These are phyloP conservation scores for Didymella segeticola DNA, from an alignment of 2,329 filamentous ascomycete genomes.

Conservation along the genomic window DNA sequence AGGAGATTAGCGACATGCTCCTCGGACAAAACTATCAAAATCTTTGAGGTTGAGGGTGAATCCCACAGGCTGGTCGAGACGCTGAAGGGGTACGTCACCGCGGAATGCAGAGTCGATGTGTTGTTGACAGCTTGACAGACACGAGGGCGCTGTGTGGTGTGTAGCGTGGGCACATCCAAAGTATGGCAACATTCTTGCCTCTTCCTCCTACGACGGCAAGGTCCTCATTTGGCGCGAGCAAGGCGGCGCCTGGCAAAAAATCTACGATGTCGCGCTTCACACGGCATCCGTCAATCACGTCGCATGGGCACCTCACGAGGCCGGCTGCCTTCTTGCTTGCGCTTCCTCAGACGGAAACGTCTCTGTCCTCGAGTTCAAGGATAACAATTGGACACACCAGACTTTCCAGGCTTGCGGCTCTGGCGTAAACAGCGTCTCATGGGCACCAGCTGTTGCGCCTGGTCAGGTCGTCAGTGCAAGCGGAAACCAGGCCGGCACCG, in stretches of 20 bases:
- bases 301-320: conserved; percentile 96
- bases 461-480: conserved; percentile 81
- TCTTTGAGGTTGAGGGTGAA: conserved; percentile 96
- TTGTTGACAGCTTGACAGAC: conserved; percentile 61
- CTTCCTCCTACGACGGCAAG: conserved; percentile 94
- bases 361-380: conserved; percentile 94
- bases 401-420: conserved; percentile 92
- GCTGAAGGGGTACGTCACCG: conserved; percentile 78
- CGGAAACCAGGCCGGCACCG: conserved; percentile 60
- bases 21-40: conserved; percentile 98
- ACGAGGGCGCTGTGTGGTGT: conserved; percentile 97
- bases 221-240: conserved; percentile 98
- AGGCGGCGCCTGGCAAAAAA: conserved; percentile 66
- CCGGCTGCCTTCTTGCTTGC: conserved; percentile 91
- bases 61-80: conserved; percentile 89
- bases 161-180: conserved; percentile 97
- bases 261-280: conserved; percentile 93
- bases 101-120: not conserved
- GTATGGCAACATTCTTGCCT: conserved; percentile 96
- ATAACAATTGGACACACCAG: conserved; percentile 88
- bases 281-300: conserved; percentile 97
- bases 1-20: conserved; percentile 95
- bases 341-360: conserved; percentile 94
- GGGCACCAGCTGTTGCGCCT: conserved; percentile 85
- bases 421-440: conserved; percentile 94